These are phyloP conservation scores for Debaryomyces coudertii DNA, from an alignment of 1,139 yeast species.

Conservation along the genomic window DNA sequence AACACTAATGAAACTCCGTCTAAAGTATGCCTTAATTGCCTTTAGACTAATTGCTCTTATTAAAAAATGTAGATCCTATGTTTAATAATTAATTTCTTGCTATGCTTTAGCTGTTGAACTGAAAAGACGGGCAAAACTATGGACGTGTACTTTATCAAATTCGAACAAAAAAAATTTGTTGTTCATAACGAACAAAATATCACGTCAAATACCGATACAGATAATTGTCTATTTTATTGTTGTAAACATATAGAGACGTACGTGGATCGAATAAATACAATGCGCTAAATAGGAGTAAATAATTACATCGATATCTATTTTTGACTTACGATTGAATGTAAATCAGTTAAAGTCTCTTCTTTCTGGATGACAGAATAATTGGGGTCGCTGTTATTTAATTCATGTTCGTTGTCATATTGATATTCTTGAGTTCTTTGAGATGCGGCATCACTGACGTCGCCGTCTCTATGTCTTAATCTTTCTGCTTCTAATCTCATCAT, in stretches of 20 bases:
- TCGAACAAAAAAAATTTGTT: constrained; percentile 1
- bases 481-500: constrained; percentile 39
- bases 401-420: not conserved
- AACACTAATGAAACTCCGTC: not conserved
- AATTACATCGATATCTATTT: constrained; percentile 1
- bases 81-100: constrained; percentile 6
- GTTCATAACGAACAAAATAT: constrained; percentile 3
- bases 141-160: constrained; percentile 3
- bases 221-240: not conserved
- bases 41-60: constrained; percentile 1
- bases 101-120: constrained; percentile 7
- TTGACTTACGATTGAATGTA: constrained; percentile 46
- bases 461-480: constrained; percentile 5
- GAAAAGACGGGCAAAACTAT: constrained; percentile 6
- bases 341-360: constrained; percentile 58
- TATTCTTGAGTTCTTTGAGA: constrained; percentile 3
- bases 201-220: not conserved
- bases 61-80: constrained; percentile 1
- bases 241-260: constrained; percentile 1
- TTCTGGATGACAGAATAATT: constrained; percentile 33
- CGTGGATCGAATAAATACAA: not conserved
- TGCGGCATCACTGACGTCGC: constrained; percentile 12
- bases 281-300: not conserved
- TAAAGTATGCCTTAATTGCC: not conserved
- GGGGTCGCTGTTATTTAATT: constrained; percentile 2